These are phyloP conservation scores for Candida vartiovaarae DNA, from an alignment of 805 yeast genomes.

Conservation along the genomic window DNA sequence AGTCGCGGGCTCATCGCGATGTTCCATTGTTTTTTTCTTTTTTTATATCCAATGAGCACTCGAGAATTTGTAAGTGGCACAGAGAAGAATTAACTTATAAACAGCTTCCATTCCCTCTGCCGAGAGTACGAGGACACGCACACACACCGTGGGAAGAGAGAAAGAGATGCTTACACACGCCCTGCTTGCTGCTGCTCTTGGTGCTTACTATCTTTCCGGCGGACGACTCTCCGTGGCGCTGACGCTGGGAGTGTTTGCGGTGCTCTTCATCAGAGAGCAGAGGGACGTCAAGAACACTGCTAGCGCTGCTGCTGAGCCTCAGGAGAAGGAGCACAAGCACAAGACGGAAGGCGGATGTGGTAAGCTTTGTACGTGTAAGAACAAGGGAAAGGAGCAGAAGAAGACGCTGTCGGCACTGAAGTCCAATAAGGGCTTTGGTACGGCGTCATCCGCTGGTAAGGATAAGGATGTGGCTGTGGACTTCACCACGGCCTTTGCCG, in stretches of 20 bases:
- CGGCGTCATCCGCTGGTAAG: not conserved
- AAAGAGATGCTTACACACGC: slow-evolving; percentile 9
- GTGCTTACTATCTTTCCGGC: slow-evolving; percentile 22
- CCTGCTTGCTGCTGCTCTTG: slow-evolving; percentile 5
- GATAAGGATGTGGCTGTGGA: slow-evolving; percentile 28
- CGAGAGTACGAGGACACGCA: too few species aligned
- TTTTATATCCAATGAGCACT: too few species aligned
- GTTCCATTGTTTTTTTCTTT: too few species aligned
- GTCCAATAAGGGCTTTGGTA: slow-evolving; percentile 17
- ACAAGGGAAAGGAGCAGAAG: slow-evolving; percentile 17
- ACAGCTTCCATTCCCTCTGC: too few species aligned
- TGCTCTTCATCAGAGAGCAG: slow-evolving; percentile 17
- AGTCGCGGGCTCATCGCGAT: not conserved
- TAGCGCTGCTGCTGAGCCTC: not conserved
- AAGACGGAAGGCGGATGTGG: slow-evolving; percentile 28
- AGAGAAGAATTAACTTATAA: too few species aligned
- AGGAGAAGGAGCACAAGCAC: slow-evolving; percentile 11
- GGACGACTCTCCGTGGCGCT: slow-evolving; percentile 32
- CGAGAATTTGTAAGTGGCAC: too few species aligned
- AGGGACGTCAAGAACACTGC: not conserved
- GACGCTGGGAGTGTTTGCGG: slow-evolving; percentile 21
- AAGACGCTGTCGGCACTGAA: slow-evolving; percentile 20
- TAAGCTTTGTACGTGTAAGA: slow-evolving; percentile 25
- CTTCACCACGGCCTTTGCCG: slow-evolving; percentile 30
- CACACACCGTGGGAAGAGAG: too few species aligned